Evolutionary conservation across 768 basidiomycete genomes (phyloP), one percentile per base, ranked within the genome.

Genomic region (Termitomyces bulborhizus): DNA sequence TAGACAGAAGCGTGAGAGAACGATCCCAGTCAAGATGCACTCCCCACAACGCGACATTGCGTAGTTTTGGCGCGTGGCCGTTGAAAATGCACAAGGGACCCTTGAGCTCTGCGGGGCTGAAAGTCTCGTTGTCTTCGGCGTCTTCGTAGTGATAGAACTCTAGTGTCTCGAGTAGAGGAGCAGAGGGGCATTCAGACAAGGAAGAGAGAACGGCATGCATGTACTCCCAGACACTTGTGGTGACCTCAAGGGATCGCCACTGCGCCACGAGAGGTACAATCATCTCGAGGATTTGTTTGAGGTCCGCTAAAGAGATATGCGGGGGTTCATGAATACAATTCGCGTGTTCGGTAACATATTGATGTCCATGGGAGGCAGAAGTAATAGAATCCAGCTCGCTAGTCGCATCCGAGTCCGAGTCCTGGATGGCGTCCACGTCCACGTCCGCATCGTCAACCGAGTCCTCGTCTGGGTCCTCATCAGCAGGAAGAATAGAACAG

Each of bases 1-100:
- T 74, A 16, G 62, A 58, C 26, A 86, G 71, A 60, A 81, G 73
- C 8, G 66, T 55, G 21, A 74, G 64, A 15, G 75, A 71, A 34
- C 73, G 69, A 31, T 76, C 71, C 88, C 88, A 90, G 54, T 83
- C 76, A 34, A 90, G 66, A 57, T 87, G 87, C 4, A 88, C 83
- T 39, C 86, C 87, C 82, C 84, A 87, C 27, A 90, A 71, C 9
- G 71, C 70, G 34, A 81, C 66, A 4, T 68, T 62, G 18, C 65
- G 68, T 13, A 90, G 70, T 7, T 70, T 74, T 1, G 88, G 88
- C 16, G 75, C 75, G 26, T 77, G 75, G 3, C 79, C 74, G 52
- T 80, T 73, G 61, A 89, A 83, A 16, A 80, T 73, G 11, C 75
- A 68, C 58, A 77, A 76, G 21, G 69, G 69, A 9, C 69, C 71